Evolutionary conservation across 805 yeast genomes (phyloP).

Genomic region (Yarrowia divulgata): DNA sequence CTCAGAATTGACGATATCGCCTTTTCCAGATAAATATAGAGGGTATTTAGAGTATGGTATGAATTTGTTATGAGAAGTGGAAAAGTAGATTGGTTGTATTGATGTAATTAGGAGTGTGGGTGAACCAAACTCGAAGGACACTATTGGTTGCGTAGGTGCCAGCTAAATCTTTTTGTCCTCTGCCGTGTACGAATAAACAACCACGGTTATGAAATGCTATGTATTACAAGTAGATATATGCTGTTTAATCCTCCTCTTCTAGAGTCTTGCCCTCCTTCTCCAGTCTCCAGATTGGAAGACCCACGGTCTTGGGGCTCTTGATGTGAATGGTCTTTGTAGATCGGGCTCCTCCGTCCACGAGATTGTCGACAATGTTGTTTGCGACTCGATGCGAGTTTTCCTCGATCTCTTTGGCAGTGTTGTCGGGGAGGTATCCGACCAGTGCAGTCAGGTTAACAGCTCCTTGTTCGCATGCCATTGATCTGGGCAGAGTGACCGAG

Average conservation of each 20-base stretch:
- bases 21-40: constrained; percentile 68
- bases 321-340: constrained; percentile 59
- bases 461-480: constrained; percentile 65
- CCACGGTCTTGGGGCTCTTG: constrained; percentile 70
- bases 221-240: constrained; percentile 1
- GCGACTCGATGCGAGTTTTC: constrained; percentile 62
- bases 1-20: constrained; percentile 97
- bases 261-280: constrained; percentile 21
- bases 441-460: constrained; percentile 47
- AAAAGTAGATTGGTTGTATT: too few species aligned
- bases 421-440: constrained; percentile 55
- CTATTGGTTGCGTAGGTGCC: too few species aligned
- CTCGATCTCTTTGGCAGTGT: constrained; percentile 55
- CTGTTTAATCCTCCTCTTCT: constrained; percentile 11
- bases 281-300: constrained; percentile 57
- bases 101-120: too few species aligned
- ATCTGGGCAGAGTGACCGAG: constrained; percentile 69
- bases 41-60: constrained; percentile 16
- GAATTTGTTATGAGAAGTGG: constrained; percentile 1
- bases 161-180: too few species aligned
- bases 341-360: constrained; percentile 61
- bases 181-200: too few species aligned
- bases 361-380: constrained; percentile 56
- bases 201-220: too few species aligned
- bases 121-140: too few species aligned